Evolutionary conservation across 805 yeast species (phyloP).

Genomic region (Nakazawaea wyomingensis): DNA sequence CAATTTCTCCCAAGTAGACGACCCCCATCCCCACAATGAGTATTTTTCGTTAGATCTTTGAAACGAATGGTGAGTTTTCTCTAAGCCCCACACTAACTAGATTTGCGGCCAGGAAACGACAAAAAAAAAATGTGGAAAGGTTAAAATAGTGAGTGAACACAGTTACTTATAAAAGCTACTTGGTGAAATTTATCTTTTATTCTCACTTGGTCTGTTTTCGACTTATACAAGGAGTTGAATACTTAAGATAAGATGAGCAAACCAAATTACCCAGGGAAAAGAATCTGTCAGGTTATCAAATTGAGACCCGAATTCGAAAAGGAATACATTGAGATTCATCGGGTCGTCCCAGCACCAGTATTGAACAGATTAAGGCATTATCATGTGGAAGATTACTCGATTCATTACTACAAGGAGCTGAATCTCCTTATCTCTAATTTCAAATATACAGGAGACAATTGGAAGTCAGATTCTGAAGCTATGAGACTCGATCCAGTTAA

Average conservation of each 20-base stretch:
- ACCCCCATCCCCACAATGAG: no score
- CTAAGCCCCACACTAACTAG: no score
- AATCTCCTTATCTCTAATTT: conserved; percentile 29
- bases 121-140: neutral
- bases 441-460: conserved; percentile 34
- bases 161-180: neutral
- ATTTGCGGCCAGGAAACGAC: no score
- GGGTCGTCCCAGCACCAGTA: conserved; percentile 27
- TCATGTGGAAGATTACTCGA: conserved; percentile 37
- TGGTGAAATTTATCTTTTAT: no score
- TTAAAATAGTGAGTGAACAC: neutral
- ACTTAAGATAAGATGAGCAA: neutral
- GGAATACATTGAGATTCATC: conserved; percentile 31
- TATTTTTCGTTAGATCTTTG: no score
- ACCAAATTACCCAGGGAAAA: conserved; percentile 27
- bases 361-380: conserved; percentile 27
- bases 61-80: no score
- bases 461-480: conserved; percentile 29
- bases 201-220: no score
- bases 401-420: conserved; percentile 28
- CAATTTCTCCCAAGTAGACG: no score
- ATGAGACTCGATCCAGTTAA: conserved; percentile 31
- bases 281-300: conserved; percentile 35
- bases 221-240: no score
- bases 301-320: conserved; percentile 33